phyloP scores from a whole-genome alignment of 331 rosid genomes.

The Pyracantha coccinea region DNA sequence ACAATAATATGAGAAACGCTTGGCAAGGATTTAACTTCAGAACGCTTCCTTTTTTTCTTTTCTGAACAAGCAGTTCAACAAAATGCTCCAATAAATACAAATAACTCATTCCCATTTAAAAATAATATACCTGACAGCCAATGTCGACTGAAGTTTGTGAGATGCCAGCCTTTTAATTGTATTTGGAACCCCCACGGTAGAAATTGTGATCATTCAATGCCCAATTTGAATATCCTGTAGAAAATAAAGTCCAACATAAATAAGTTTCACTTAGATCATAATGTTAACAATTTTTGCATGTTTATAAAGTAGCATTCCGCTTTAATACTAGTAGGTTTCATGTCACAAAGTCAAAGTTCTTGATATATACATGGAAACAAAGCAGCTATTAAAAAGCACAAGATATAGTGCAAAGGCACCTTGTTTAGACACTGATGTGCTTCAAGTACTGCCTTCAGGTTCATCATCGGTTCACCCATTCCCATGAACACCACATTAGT shows the following conservation, averaged over 20 bases:
- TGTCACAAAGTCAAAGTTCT: not conserved
- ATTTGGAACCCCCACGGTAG: slow-evolving; percentile 98
- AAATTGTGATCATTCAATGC: slow-evolving; percentile 95
- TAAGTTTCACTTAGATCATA: slow-evolving; percentile 2
- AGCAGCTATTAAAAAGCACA: not conserved
- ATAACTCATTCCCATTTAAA: not conserved
- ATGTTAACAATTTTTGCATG: not conserved
- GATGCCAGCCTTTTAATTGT: slow-evolving; percentile 85
- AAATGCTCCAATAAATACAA: not conserved
- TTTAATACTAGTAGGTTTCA: not conserved
- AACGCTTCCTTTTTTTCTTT: not conserved
- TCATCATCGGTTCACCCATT: slow-evolving; percentile 99
- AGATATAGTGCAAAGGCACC: slow-evolving; percentile 33
- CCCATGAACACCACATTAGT: slow-evolving; percentile 98
- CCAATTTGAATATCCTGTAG: slow-evolving; percentile 84
- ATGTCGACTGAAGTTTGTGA: slow-evolving; percentile 92
- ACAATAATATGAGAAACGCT: slow-evolving; percentile 16
- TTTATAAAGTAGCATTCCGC: not conserved
- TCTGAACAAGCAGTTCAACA: not conserved
- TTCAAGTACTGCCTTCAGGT: slow-evolving; percentile 77
- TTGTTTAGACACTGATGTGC: slow-evolving; percentile 92
- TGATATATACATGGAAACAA: not conserved
- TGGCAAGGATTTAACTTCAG: not conserved
- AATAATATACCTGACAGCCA: slow-evolving; percentile 81
- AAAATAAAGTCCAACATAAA: slow-evolving; percentile 14